These are phyloP conservation scores for Pyrenophora graminea DNA, from an alignment of 2,329 filamentous ascomycete genomes.

Conservation along the genomic window DNA sequence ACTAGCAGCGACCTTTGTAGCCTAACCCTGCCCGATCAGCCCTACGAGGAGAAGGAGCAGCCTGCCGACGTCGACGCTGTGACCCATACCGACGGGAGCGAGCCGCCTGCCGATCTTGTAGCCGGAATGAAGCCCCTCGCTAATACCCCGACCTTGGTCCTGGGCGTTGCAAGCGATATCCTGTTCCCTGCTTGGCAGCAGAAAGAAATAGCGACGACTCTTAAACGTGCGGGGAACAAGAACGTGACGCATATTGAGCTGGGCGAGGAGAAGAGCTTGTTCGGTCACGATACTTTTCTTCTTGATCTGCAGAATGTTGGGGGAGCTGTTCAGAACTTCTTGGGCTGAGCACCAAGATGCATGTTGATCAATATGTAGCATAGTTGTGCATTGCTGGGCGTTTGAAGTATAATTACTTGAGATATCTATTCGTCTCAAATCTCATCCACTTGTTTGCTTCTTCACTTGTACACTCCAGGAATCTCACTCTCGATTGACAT, in stretches of 20 bases:
- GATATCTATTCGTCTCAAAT: neutral
- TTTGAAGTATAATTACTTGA: conserved; percentile 1
- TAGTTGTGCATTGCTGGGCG: conserved; percentile 31
- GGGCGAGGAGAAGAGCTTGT: conserved; percentile 90
- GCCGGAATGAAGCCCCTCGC: conserved; percentile 71
- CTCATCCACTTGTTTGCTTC: neutral
- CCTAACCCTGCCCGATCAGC: conserved; percentile 77
- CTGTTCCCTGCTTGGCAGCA: conserved; percentile 98
- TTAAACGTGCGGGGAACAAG: conserved; percentile 76
- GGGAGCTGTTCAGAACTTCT: conserved; percentile 77
- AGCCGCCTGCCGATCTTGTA: conserved; percentile 79
- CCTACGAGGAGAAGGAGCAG: conserved; percentile 84
- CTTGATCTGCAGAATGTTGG: conserved; percentile 91
- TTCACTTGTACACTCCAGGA: neutral
- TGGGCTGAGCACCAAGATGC: conserved; percentile 57
- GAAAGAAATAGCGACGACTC: conserved; percentile 84
- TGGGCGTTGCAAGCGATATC: conserved; percentile 95
- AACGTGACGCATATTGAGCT: conserved; percentile 87
- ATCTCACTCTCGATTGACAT: conserved; percentile 27
- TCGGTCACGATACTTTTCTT: conserved; percentile 96
- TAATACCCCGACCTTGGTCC: conserved; percentile 80
- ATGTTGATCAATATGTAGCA: conserved; percentile 4
- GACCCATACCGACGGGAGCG: conserved; percentile 45
- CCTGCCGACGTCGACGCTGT: conserved; percentile 30
- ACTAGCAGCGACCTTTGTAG: conserved; percentile 64